phyloP scores from a whole-genome alignment of 768 basidiomycete genomes.

The Omphalotus guepiniiformis region DNA sequence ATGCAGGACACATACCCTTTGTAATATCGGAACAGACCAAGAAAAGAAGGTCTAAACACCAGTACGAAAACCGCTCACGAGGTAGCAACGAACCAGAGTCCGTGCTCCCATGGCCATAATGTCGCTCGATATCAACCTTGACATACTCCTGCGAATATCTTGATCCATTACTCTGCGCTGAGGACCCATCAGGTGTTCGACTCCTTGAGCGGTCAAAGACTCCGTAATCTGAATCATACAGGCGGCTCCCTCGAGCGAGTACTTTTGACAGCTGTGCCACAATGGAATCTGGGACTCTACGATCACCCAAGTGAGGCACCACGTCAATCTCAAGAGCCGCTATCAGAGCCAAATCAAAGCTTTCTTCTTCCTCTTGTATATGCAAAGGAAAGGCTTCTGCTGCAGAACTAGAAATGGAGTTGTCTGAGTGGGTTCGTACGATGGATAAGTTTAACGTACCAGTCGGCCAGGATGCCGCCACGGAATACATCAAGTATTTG shows the following conservation, averaged over 20 bases:
- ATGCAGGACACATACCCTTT: conserved; percentile 38
- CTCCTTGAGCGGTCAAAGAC: conserved; percentile 9
- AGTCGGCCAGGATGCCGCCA: conserved; percentile 81
- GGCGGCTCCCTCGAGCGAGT: conserved; percentile 65
- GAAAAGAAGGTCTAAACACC: conserved; percentile 89
- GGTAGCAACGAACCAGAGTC: conserved; percentile 52
- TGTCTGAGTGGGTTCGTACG: neutral
- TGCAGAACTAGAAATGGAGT: conserved; percentile 39
- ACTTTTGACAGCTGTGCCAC: conserved; percentile 65
- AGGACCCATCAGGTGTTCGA: conserved; percentile 7
- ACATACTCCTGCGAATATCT: conserved; percentile 24
- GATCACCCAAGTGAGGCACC: conserved; percentile 67
- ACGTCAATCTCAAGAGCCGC: conserved; percentile 77
- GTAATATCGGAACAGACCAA: conserved; percentile 67
- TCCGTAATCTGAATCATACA: conserved; percentile 40
- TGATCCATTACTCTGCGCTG: no score
- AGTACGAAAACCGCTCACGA: conserved; percentile 85
- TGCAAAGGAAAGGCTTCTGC: conserved; percentile 56
- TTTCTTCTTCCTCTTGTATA: conserved; percentile 73
- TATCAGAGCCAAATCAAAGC: conserved; percentile 80
- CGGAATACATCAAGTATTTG: conserved; percentile 78
- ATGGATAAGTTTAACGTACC: conserved; percentile 46
- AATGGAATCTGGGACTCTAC: conserved; percentile 66
- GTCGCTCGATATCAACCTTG: conserved; percentile 31
- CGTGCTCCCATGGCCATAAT: conserved; percentile 54